Conservation (phyloP, 2,329 filamentous ascomycete species). For the Xylaria sp. region DNA sequence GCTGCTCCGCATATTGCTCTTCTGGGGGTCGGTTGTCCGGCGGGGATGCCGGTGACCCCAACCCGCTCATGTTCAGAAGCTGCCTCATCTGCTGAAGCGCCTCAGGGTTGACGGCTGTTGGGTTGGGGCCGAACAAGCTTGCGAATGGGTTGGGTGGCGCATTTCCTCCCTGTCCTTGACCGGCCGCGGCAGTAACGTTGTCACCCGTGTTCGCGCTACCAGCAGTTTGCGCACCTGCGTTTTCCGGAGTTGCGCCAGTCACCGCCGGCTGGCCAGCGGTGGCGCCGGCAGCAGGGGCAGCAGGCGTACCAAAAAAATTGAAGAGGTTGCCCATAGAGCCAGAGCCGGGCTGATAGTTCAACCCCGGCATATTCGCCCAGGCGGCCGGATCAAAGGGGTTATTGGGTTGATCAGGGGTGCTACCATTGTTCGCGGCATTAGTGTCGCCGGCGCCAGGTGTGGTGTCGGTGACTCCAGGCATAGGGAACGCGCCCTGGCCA, state of each 20-base stretch:
- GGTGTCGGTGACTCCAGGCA: constrained; percentile 89
- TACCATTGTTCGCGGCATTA: constrained; percentile 51
- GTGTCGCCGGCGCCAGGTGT: constrained; percentile 65
- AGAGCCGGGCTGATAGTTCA: constrained; percentile 46
- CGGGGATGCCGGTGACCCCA: constrained; percentile 60
- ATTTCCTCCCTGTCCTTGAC: constrained; percentile 41
- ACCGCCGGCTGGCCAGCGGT: constrained; percentile 47
- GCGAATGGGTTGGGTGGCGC: constrained; percentile 72
- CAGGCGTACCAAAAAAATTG: constrained; percentile 54
- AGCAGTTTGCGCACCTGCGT: constrained; percentile 22
- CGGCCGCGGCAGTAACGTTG: constrained; percentile 44
- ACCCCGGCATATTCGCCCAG: constrained; percentile 50
- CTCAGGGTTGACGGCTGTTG: constrained; percentile 63
- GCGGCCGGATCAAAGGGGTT: constrained; percentile 57
- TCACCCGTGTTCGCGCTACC: constrained; percentile 40
- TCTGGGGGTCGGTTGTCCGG: constrained; percentile 89
- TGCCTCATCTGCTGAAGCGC: constrained; percentile 65
- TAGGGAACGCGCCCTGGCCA: constrained; percentile 74
- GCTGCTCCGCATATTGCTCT: constrained; percentile 89
- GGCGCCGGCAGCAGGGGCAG: constrained; percentile 1
- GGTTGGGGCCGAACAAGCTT: constrained; percentile 64
- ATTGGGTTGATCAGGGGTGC: constrained; percentile 48
- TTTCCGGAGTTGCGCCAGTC: constrained; percentile 39
- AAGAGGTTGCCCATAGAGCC: constrained; percentile 52
- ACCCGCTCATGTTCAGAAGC: constrained; percentile 56